Evolutionary conservation across 768 basidiomycete genomes (phyloP).

Genomic region (Kwoniella botswanensis): DNA sequence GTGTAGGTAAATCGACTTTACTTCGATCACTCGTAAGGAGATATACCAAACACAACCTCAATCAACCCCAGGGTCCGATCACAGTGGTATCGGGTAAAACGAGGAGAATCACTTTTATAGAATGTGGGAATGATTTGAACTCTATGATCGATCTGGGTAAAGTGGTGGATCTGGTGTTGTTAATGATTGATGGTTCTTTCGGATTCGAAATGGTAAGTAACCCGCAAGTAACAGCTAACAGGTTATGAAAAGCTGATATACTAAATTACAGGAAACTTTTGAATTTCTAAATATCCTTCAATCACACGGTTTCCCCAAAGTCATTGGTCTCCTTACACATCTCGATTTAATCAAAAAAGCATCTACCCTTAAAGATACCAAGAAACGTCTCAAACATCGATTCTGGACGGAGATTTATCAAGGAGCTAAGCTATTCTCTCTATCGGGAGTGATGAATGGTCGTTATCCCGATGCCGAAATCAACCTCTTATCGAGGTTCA

Average conservation of each 20-base stretch:
- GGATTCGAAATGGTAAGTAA: conserved; percentile 93
- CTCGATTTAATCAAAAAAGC: conserved; percentile 96
- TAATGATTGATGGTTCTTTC: conserved; percentile 97
- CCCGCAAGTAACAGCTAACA: no score
- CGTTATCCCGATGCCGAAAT: conserved; percentile 97
- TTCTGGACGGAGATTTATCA: conserved; percentile 99
- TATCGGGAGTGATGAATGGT: conserved; percentile 94
- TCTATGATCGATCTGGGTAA: conserved; percentile 99
- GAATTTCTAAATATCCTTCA: conserved; percentile 98
- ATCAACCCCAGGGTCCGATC: conserved; percentile 87
- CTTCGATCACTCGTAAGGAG: conserved; percentile 87
- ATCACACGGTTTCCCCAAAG: conserved; percentile 97
- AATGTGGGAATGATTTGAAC: conserved; percentile 96
- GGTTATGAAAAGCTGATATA: neutral
- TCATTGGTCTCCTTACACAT: conserved; percentile 93
- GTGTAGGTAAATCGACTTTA: conserved; percentile 91
- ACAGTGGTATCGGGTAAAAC: conserved; percentile 94
- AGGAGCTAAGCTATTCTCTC: conserved; percentile 96
- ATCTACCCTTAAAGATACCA: conserved; percentile 80
- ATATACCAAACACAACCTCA: conserved; percentile 90
- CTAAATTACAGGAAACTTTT: conserved; percentile 79
- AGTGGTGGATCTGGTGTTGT: conserved; percentile 90
- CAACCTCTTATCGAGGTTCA: conserved; percentile 92
- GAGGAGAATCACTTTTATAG: conserved; percentile 89
- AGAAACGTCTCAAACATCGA: conserved; percentile 93